These are phyloP conservation scores for Calonectria henricotiae DNA, from an alignment of 2,329 filamentous ascomycete genomes.

Conservation along the genomic window DNA sequence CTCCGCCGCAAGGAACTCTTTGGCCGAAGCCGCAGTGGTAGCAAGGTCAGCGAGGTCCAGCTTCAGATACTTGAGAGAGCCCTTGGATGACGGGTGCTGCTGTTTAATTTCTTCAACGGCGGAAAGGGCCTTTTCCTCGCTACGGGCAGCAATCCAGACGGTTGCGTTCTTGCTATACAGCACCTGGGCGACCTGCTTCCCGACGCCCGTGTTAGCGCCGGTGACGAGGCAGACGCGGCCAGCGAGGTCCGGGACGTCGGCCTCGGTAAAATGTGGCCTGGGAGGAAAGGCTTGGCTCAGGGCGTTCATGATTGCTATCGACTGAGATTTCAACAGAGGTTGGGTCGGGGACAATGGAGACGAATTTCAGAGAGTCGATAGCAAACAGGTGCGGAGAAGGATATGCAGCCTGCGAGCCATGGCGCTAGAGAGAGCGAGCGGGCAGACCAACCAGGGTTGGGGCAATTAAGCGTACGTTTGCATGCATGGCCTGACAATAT, in stretches of 20 bases:
- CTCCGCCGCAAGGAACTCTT: conserved; percentile 54
- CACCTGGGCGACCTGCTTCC: conserved; percentile 68
- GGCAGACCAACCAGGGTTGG: background rate
- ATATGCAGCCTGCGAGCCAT: background rate
- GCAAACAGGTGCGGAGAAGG: background rate
- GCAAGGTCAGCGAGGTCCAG: conserved; percentile 64
- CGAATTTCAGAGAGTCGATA: too few species aligned
- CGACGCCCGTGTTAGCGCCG: conserved; percentile 63
- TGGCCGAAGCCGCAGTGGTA: conserved; percentile 55
- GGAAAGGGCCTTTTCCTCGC: conserved; percentile 60
- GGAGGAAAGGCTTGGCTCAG: conserved; percentile 48
- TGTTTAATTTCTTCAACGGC: conserved; percentile 65
- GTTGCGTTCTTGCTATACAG: conserved; percentile 70
- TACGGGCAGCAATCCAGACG: conserved; percentile 71
- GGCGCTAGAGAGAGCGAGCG: background rate
- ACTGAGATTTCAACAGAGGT: too few species aligned
- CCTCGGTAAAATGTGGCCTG: conserved; percentile 49
- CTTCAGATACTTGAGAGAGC: conserved; percentile 62
- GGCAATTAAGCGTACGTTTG: background rate
- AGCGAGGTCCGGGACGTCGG: conserved; percentile 76
- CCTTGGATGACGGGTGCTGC: conserved; percentile 57
- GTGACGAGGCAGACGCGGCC: conserved; percentile 72
- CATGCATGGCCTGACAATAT: conserved; percentile 3
- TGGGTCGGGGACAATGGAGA: too few species aligned
- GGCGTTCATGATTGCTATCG: conserved; percentile 33